Evolutionary conservation across 2,329 filamentous ascomycete genomes (phyloP), one percentile per base, ranked within the genome.

Genomic region (Botryotinia globosa): DNA sequence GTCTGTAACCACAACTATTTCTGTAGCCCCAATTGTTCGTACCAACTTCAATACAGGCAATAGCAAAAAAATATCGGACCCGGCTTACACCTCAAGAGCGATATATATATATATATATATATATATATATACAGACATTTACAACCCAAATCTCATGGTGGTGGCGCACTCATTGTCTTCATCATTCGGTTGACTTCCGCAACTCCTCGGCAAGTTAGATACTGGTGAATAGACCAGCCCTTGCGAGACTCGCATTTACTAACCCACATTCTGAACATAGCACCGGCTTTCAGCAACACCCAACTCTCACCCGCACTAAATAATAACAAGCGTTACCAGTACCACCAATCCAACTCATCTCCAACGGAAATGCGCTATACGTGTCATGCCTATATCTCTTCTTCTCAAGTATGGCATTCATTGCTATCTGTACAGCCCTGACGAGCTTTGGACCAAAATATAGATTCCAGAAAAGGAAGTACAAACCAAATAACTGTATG

Each of bases 151-250:
- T 18, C 54, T 20, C 18, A 20, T 20, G 32, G 1, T 20, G 29
- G 3, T 34, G 16, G 54, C 29, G 29, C 0, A 16, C 8, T 22
- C 29, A 20, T 29, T 32, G 8, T 12, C 18, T 22, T 32, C 8
- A 20, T 5, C 7, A 22, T 1, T 32, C 29, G 2, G 32, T 32
- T 14, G 0, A 20, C 7, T 58, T 34, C 16, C 7, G 1, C 1
- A 20, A 34, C 54, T 10, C 29, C 29, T 10, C 16, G 4, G 16
- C 6, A 20, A 4, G 8, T 32, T 20, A 32, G 0, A 58, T 58
- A 22, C 22, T 32, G n/a, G 29, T 34, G n/a, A 32, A 20, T 58
- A 58, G 7, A 34, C 5, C 29, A 34, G 8, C 29, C 22, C n/a
- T 16, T 6, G 8, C 18, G 9, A 18, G 7, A 58, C 16, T 32